Conservation (phyloP, 2,329 filamentous ascomycete species). For the Knufia fluminis region DNA sequence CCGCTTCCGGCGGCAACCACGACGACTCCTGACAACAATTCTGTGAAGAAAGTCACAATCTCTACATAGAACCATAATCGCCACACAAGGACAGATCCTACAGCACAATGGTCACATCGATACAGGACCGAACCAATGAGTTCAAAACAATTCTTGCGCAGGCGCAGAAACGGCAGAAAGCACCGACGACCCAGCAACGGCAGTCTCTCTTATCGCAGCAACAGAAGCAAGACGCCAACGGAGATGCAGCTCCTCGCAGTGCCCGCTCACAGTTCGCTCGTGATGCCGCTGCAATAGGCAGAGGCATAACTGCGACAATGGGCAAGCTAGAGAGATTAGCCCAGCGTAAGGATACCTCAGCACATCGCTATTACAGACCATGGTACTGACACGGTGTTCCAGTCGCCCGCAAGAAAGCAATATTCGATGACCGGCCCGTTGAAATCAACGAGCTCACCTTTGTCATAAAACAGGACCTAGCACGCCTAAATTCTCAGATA, state of each 20-base stretch:
- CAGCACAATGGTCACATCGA: conserved; percentile 51
- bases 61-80: too few relatives aligned
- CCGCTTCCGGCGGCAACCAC: neutral
- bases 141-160: conserved; percentile 86
- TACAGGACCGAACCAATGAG: conserved; percentile 93
- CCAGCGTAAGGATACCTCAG: conserved; percentile 51
- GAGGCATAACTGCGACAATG: conserved; percentile 86
- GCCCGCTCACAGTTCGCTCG: conserved; percentile 84
- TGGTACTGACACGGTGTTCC: conserved; percentile 7
- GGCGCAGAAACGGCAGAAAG: conserved; percentile 68
- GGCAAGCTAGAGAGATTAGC: conserved; percentile 89
- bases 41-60: neutral
- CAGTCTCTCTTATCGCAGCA: conserved; percentile 69
- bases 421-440: conserved; percentile 92
- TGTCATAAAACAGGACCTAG: conserved; percentile 95
- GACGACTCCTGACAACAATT: neutral
- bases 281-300: conserved; percentile 81
- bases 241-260: conserved; percentile 46
- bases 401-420: conserved; percentile 92
- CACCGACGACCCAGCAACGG: conserved; percentile 69
- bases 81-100: too few relatives aligned
- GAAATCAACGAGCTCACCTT: conserved; percentile 97
- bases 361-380: neutral
- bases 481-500: conserved; percentile 77
- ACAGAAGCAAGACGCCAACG: conserved; percentile 52